These are phyloP conservation scores for Medicago truncatula DNA, from an alignment of 306 rosid species.

Conservation along the genomic window MtrunA17r5.0-ANR NC_053049.1:41992501-41993000, in stretches of 20 bases:
- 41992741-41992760: not conserved
- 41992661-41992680: not conserved
- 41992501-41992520: no score
- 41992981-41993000: conserved; percentile 72
- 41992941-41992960: conserved; percentile 84
- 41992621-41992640: not conserved
- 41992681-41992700: not conserved
- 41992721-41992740: not conserved
- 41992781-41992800: conserved; percentile 3
- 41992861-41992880: conserved; percentile 36
- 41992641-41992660: not conserved
- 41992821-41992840: conserved; percentile 41
- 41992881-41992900: conserved; percentile 23
- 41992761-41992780: conserved; percentile 35
- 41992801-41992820: conserved; percentile 42
- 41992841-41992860: conserved; percentile 38
- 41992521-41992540: no score
- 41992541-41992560: no score
- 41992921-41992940: conserved; percentile 76
- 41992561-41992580: not conserved
- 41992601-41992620: conserved; percentile 1
- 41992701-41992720: no score
- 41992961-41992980: conserved; percentile 72
- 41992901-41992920: conserved; percentile 3
- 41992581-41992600: conserved; percentile 8